Conservation (phyloP, 805 yeast genomes). For the Yarrowia sp. region DNA sequence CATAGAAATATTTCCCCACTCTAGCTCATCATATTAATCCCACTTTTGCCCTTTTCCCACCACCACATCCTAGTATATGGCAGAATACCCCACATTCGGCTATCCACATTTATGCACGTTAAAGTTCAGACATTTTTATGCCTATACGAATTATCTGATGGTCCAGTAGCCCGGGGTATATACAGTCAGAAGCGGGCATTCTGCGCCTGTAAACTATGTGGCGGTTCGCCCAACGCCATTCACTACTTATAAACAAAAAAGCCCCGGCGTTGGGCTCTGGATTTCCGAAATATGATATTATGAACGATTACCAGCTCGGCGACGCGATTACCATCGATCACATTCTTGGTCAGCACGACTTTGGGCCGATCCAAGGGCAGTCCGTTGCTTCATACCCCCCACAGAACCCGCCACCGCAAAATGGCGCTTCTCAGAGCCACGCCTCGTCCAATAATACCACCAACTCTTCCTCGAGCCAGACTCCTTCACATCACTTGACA, state of each 20-base stretch:
- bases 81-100: not conserved
- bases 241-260: not conserved
- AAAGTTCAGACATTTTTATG: conserved; percentile 4
- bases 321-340: conserved; percentile 14
- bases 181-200: not conserved
- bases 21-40: not conserved
- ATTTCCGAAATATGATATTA: not conserved
- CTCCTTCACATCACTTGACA: not conserved
- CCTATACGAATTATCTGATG: not conserved
- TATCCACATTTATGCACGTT: not conserved
- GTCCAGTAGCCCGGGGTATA: conserved; percentile 4
- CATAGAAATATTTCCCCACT: not conserved
- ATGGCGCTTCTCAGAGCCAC: not conserved
- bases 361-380: conserved; percentile 9
- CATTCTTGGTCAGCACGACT: conserved; percentile 12
- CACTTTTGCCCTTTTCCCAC: not conserved
- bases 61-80: not conserved
- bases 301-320: conserved; percentile 32
- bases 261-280: not conserved
- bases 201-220: conserved; percentile 1
- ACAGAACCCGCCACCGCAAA: not conserved
- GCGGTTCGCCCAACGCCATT: not conserved
- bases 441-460: not conserved
- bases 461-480: not conserved
- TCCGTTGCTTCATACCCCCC: not conserved